Base-by-base conservation (phyloP, 805 yeast species). In the Huiozyma naganishii region DNA sequence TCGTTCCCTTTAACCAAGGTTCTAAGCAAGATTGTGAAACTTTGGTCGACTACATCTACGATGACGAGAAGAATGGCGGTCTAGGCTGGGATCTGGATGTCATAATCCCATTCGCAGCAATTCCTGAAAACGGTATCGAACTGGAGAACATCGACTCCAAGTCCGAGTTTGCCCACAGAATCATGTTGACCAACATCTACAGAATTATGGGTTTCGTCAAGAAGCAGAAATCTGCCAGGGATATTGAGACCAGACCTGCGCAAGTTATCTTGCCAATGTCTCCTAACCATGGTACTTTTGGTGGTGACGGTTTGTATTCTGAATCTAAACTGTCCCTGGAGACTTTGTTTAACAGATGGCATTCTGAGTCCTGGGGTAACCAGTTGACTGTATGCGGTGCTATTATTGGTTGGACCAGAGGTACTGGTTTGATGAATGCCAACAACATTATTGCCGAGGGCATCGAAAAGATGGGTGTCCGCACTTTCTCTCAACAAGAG, bases 321-420 rank as follows among this genome's bases (percentile, higher is more conserved):
- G 99, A 92, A 73, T 90, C 97, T 48, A 92, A 92, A 76, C 72
- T 90, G 48, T 85, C 95, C 36, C 74, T 92, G 55, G 99, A 92
- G 72, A 90, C 97, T 30, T 72, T 92, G 62, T 88, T 92, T 79
- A 90, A 90, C 82, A 85, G 97, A 77, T 92, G 98, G 98, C 76
- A 81, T 68, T 89, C 98, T 40, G 99, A 92, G 74, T 83, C 88
- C 47, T 92, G 99, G 99, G 80, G 83, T 39, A 72, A 83, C 52
- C 92, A 85, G 72, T 79, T 92, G 70, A 92, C 97, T 47, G 73
- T 92, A 48, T 89, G 97, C 68, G 99, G 99, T 74, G 97, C 98
- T 39, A 77, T 92, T 53, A 92, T 92, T 67, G 99, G 99, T 65
- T 92, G 99, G 99, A 92, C 99, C 51, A 86, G 99, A 76, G 99